Evolutionary conservation across 805 yeast genomes (phyloP), one percentile per base, ranked within the genome.

Genomic region (Nakazawaea ishiwadae): DNA sequence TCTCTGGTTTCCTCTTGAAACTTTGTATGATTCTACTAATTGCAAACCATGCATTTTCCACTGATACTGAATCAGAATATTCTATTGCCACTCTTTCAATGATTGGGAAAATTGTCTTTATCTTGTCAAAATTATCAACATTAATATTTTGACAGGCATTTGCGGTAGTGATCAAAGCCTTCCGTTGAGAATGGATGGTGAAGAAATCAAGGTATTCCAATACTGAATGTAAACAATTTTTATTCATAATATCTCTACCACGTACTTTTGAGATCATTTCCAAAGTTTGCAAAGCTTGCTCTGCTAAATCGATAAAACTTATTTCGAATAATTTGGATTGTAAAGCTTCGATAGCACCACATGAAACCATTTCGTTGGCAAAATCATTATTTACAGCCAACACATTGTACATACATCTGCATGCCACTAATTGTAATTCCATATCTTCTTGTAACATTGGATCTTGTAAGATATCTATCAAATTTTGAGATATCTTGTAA

Each of bases 251-350:
- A 21, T 66, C 71, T 31, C 61, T 56, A 2, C 81, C 75, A 17
- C 73, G 64, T 23, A 70, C 70, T 44, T 80, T 63, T 1, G 89
- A 77, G 12, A 84, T 76, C 57, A 76, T 68, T 54, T 82, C 90
- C 35, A 84, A 62, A 0, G 90, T 79, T 53, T 82, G 90, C 31
- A 89, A 62, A 0, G 89, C 88, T 60, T 90, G 96, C 55, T 91
- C 99, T 0, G 96, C 95, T 40, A 91, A 66, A 56, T 91, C 99
- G 40, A 91, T 90, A 55, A 77, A 90, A 41, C 80, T 78, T 14
- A 91, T 81, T 47, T 87, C 95, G 44, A 75, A 53, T 28, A 93
- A 59, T 46, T 84, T 84, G 5, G 69, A 64, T 49, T 83, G 76
- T 19, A 93, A 66, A 0, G 76, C 78, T 33, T 78, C 81, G 6